Evolutionary conservation across 495 filamentous ascomycete species (phyloP).

Genomic region (Talaromyces ruber): DNA sequence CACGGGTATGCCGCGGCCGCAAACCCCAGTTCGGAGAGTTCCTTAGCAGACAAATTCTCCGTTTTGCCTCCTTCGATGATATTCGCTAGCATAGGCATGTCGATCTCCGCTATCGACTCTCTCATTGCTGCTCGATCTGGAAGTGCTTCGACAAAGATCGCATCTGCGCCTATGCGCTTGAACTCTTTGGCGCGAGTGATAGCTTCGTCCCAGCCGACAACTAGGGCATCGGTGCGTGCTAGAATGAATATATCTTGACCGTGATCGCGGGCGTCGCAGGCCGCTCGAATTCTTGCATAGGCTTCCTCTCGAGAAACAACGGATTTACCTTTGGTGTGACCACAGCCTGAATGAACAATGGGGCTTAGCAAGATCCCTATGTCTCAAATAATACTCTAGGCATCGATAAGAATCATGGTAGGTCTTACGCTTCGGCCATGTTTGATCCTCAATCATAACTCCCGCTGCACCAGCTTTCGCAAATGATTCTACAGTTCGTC

Average conservation of each 20-base stretch:
- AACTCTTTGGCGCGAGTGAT: constrained; percentile 27
- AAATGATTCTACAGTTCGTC: constrained; percentile 30
- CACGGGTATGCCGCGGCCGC: constrained; percentile 33
- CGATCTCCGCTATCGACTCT: constrained; percentile 21
- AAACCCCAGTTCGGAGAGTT: constrained; percentile 27
- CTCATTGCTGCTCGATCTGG: constrained; percentile 30
- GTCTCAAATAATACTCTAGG: not conserved
- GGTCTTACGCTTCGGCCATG: constrained; percentile 27
- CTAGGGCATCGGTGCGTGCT: constrained; percentile 29
- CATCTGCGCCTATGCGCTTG: constrained; percentile 27
- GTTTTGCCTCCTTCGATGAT: constrained; percentile 37
- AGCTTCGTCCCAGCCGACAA: constrained; percentile 30
- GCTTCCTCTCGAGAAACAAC: constrained; percentile 34
- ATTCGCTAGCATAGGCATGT: constrained; percentile 30
- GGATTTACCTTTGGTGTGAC: constrained; percentile 35
- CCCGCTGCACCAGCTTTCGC: constrained; percentile 28
- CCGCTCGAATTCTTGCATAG: constrained; percentile 30
- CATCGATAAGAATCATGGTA: not conserved
- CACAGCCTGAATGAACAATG: constrained; percentile 20
- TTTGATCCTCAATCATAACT: constrained; percentile 35
- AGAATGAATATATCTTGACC: constrained; percentile 33
- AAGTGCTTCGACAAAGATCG: constrained; percentile 33
- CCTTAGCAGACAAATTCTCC: constrained; percentile 29
- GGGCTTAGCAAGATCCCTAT: not conserved
- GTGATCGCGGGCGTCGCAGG: constrained; percentile 30